These are phyloP conservation scores for Marasmius sp. DNA, from an alignment of 1,284 basidiomycete genomes.

Conservation along the genomic window DNA sequence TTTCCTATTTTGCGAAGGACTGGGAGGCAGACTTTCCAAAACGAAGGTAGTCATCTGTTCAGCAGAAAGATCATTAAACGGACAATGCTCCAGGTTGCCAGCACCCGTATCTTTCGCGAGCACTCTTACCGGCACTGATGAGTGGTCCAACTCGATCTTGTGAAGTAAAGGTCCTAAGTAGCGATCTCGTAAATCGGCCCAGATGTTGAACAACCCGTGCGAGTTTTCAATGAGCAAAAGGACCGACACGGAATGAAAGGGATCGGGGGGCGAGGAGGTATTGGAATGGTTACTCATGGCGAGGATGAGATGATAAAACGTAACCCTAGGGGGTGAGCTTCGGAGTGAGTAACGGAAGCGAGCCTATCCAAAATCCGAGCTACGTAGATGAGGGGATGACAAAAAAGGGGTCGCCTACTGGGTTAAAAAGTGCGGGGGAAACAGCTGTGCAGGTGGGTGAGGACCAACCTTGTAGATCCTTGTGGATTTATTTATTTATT, in stretches of 20 bases:
- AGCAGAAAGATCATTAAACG: background rate
- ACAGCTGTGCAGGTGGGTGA: slow-evolving; percentile 12
- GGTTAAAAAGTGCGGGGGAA: slow-evolving; percentile 12
- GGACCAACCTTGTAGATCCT: slow-evolving; percentile 31
- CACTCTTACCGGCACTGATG: slow-evolving; percentile 8
- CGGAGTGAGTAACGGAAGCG: slow-evolving; percentile 4
- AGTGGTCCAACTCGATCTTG: slow-evolving; percentile 24
- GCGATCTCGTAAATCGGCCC: slow-evolving; percentile 55
- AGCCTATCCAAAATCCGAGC: background rate
- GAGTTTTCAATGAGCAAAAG: slow-evolving; percentile 68
- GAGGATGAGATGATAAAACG: background rate
- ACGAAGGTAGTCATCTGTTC: slow-evolving; percentile 6
- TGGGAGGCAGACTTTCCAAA: slow-evolving; percentile 9
- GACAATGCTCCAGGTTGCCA: background rate
- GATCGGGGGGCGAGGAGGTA: slow-evolving; percentile 35
- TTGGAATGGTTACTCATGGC: slow-evolving; percentile 13
- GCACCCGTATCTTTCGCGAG: background rate
- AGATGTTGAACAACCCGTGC: slow-evolving; percentile 42
- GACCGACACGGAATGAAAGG: slow-evolving; percentile 43
- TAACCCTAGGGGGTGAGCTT: background rate
- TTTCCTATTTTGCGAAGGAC: background rate
- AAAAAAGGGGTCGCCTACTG: background rate
- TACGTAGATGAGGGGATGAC: background rate
- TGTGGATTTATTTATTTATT: slow-evolving; percentile 23
- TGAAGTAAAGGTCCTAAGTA: slow-evolving; percentile 53